Base-by-base conservation (phyloP, 73 alveolate genomes). In the Paramecium bursaria region DNA sequence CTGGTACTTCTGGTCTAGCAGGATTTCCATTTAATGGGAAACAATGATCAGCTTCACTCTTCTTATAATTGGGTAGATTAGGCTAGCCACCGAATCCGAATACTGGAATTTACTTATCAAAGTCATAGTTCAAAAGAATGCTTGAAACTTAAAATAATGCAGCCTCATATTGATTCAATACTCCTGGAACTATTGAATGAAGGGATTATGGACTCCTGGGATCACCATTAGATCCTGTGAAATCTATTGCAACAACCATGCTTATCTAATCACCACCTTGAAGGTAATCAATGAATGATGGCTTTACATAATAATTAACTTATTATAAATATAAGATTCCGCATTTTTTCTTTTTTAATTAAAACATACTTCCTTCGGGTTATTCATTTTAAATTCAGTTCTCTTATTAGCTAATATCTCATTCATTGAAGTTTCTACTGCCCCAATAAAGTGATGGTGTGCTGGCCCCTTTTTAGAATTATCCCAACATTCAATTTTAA, bases 31-130 rank as follows among this genome's bases (percentile, higher is more conserved):
- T 95, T 50, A 95, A 73, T 29, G 94, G 89, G 86, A 94, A 95
- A 86, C 99, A 95, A 67, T 95, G 98, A 75, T 88, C 79, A 5
- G 85, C 95, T 52, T 55, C 53, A n/a, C 73, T 29, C 11, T 87
- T 88, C 14, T 50, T 21, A 46, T 79, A 79, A 29, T 79, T 79
- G 2, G 89, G 77, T 22, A 74, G 80, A 7, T 87, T 79, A 3
- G 98, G 97, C 19, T 88, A 85, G 7, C 99, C 99, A 3, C 99
- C 99, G 86, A 95, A 95, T 15, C 99, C 99, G 86, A 88, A 95
- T 74, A 91, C 88, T 25, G 99, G 98, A 52, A 94, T 91, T 50
- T 29, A 19, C 86, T 89, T 75, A 76, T 95, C 95, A 61, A 74
- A 31, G 67, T 92, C 99, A 86, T 95, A 95, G 42, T 50, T 87